These are phyloP conservation scores for Chrysoporthe puriensis DNA, from an alignment of 2,329 filamentous ascomycete genomes.

Conservation along the genomic window DNA sequence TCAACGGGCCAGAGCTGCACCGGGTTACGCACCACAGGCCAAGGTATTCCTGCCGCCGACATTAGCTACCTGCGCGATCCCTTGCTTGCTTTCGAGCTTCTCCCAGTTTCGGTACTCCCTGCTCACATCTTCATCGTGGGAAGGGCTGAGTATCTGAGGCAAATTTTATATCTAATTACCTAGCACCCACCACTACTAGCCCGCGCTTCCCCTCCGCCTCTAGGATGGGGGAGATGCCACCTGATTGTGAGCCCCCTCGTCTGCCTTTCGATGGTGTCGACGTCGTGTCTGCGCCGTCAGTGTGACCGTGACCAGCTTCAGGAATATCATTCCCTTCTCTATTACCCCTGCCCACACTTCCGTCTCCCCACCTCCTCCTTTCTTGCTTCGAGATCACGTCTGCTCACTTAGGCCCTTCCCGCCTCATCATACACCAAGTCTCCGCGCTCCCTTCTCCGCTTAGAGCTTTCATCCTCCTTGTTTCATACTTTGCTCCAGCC, in stretches of 20 bases:
- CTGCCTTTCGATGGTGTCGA: not conserved
- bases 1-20: not conserved
- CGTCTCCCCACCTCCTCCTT: not conserved
- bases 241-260: constrained; percentile 9
- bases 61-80: not conserved
- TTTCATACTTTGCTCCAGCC: not conserved
- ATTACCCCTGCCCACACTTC: not conserved
- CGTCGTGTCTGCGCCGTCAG: not conserved
- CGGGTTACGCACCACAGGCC: not conserved
- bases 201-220: not conserved
- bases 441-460: not conserved
- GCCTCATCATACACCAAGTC: not conserved
- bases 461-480: not conserved
- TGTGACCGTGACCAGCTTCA: not conserved
- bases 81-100: not conserved
- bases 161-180: not conserved
- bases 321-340: not conserved
- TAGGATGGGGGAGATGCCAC: constrained; percentile 13
- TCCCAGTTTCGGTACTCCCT: not conserved
- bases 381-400: not conserved
- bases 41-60: not conserved
- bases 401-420: not conserved
- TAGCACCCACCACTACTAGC: not conserved
- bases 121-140: not conserved
- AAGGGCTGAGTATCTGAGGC: not conserved